Percentiles rank a stretch among this genome's conserved stretches.
Conservation (phyloP, 2,329 filamentous ascomycete genomes). For the Xenoacremonium recifei region DNA sequence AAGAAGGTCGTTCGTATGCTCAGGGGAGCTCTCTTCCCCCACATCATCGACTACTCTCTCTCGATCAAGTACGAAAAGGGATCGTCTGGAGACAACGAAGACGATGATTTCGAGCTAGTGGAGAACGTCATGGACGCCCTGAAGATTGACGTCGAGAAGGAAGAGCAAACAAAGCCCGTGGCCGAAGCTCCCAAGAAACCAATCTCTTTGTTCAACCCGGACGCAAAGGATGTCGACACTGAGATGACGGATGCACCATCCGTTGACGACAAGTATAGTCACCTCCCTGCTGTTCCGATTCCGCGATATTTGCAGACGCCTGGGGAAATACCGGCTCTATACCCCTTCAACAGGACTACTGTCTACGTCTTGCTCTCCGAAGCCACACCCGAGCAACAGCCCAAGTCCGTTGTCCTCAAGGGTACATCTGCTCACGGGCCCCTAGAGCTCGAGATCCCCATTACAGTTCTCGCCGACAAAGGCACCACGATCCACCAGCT, state of each 20-base stretch:
- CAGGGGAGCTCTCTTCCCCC: slow-evolving; percentile 66
- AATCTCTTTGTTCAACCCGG: slow-evolving; percentile 60
- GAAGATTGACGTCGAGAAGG: slow-evolving; percentile 31
- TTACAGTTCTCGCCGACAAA: slow-evolving; percentile 45
- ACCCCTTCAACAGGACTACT: slow-evolving; percentile 63
- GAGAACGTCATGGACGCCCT: slow-evolving; percentile 54
- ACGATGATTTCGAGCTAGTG: slow-evolving; percentile 62
- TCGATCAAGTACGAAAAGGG: slow-evolving; percentile 56
- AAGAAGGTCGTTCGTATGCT: slow-evolving; percentile 72
- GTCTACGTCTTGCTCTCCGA: slow-evolving; percentile 65
- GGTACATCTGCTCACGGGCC: slow-evolving; percentile 57
- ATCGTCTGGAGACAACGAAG: slow-evolving; percentile 14
- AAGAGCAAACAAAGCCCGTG: slow-evolving; percentile 4
- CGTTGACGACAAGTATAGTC: slow-evolving; percentile 38
- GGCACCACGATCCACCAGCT: slow-evolving; percentile 66
- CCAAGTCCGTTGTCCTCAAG: slow-evolving; percentile 55
- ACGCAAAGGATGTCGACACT: slow-evolving; percentile 42
- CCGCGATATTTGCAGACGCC: slow-evolving; percentile 66
- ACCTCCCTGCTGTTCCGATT: slow-evolving; percentile 49
- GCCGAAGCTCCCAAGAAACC: slow-evolving; percentile 30
- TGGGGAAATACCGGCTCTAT: slow-evolving; percentile 60
- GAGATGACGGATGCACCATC: slow-evolving; percentile 21
- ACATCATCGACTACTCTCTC: slow-evolving; percentile 62
- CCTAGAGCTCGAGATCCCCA: slow-evolving; percentile 62
- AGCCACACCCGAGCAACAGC: slow-evolving; percentile 36